Evolutionary conservation across 805 yeast genomes (phyloP).

Genomic region (Yarrowia osloensis): DNA sequence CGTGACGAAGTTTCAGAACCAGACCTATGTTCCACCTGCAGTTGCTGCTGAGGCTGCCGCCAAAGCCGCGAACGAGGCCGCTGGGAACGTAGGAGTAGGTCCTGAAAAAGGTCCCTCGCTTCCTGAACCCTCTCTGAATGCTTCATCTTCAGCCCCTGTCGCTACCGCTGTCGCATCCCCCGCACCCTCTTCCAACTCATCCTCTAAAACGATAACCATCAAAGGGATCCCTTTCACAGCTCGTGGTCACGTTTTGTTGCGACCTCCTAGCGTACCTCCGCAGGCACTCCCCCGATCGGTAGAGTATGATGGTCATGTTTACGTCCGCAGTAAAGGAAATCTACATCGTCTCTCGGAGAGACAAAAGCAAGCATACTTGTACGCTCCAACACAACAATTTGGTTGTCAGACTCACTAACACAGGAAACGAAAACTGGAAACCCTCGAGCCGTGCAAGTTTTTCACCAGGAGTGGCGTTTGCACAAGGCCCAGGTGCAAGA

Average conservation of each 20-base stretch:
- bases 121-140: neutral
- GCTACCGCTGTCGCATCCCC: neutral
- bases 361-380: constrained; percentile 27
- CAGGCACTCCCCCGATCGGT: constrained; percentile 1
- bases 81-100: neutral
- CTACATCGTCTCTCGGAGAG: constrained; percentile 24
- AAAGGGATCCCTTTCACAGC: constrained; percentile 8
- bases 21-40: constrained; percentile 14
- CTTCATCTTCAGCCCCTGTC: neutral
- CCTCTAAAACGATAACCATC: constrained; percentile 2
- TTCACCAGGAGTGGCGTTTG: constrained; percentile 13
- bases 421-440: constrained; percentile 1
- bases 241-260: constrained; percentile 24
- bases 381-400: neutral
- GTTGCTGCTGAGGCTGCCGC: constrained; percentile 29
- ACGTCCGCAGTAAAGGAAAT: constrained; percentile 25
- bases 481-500: constrained; percentile 5
- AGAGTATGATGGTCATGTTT: constrained; percentile 19
- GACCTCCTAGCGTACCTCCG: constrained; percentile 23
- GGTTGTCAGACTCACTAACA: neutral
- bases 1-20: constrained; percentile 16
- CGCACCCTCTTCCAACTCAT: neutral
- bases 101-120: neutral
- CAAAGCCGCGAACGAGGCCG: neutral
- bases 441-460: constrained; percentile 4